These are phyloP conservation scores for Colletotrichum euphorbiae DNA, from an alignment of 2,329 filamentous ascomycete species.

Conservation along the genomic window DNA sequence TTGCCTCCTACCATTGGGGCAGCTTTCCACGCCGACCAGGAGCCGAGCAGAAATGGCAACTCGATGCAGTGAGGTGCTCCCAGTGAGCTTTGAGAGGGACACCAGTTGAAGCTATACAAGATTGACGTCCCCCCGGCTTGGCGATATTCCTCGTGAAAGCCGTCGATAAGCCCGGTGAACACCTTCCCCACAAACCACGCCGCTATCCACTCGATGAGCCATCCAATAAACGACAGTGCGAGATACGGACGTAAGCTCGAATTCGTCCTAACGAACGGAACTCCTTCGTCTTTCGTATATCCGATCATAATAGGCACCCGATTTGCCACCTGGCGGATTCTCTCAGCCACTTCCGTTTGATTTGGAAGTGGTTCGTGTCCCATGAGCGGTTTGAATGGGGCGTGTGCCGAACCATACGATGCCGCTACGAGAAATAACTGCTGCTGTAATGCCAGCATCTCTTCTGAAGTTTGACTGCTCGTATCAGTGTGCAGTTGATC, in stretches of 20 bases:
- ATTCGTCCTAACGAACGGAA: conserved; percentile 20
- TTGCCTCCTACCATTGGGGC: conserved; percentile 40
- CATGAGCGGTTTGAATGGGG: conserved; percentile 32
- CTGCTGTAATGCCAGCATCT: conserved; percentile 29
- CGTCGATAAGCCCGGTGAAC: conserved; percentile 3
- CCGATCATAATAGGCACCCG: conserved; percentile 20
- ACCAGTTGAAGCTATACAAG: conserved; percentile 26
- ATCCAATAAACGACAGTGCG: conserved; percentile 3
- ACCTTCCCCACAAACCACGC: conserved; percentile 23
- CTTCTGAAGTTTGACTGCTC: not conserved
- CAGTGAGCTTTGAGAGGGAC: conserved; percentile 26
- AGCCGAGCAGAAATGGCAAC: conserved; percentile 38
- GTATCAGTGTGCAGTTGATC: not conserved
- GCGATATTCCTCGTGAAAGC: conserved; percentile 8
- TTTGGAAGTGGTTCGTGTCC: conserved; percentile 21
- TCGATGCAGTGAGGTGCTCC: conserved; percentile 40
- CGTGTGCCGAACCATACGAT: conserved; percentile 7
- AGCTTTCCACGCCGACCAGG: conserved; percentile 40
- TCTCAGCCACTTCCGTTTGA: conserved; percentile 4
- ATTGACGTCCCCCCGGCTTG: conserved; percentile 3
- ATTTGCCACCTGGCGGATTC: not conserved
- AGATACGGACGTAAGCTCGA: not conserved
- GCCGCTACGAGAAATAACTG: conserved; percentile 22
- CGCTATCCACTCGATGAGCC: conserved; percentile 9
- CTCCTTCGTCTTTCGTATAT: conserved; percentile 15